Percentiles rank a stretch among this genome's conserved stretches.
These are phyloP conservation scores for Carex littledalei DNA, from an alignment of 176 grass and related monocot species.

Conservation along the genomic window DNA sequence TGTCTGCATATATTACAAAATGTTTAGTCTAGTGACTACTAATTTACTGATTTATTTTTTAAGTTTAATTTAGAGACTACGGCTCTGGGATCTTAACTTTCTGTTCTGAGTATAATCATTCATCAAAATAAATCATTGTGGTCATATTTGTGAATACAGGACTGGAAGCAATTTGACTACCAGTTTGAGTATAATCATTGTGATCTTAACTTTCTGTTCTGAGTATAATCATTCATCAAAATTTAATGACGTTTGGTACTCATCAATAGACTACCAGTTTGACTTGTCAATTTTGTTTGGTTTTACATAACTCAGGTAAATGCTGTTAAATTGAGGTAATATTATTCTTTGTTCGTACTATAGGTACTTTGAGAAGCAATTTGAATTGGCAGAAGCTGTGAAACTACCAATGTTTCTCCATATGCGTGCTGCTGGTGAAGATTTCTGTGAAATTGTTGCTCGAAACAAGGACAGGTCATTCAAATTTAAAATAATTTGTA, in stretches of 20 bases:
- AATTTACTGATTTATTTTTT: background rate
- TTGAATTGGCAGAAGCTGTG: slow-evolving; percentile 81
- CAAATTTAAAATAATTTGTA: background rate
- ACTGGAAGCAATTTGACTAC: too few species aligned
- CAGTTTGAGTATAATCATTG: too few species aligned
- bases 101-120: background rate
- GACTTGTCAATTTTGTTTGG: background rate
- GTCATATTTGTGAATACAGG: background rate
- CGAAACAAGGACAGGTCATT: slow-evolving; percentile 61
- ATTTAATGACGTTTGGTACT: background rate
- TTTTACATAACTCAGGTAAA: background rate
- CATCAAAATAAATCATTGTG: background rate
- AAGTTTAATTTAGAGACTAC: background rate
- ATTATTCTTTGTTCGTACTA: background rate
- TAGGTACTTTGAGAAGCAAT: slow-evolving; percentile 95
- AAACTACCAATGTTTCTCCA: slow-evolving; percentile 98
- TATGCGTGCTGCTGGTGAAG: slow-evolving; percentile 90
- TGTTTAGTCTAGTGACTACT: background rate
- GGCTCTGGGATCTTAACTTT: background rate
- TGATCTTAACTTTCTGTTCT: too few species aligned
- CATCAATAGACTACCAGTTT: background rate
- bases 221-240: too few species aligned
- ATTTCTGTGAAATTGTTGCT: slow-evolving; percentile 77
- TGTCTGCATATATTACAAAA: background rate
- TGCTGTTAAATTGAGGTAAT: background rate